Base-by-base conservation (phyloP, 331 rosid genomes). In the Quercus phellos region DNA sequence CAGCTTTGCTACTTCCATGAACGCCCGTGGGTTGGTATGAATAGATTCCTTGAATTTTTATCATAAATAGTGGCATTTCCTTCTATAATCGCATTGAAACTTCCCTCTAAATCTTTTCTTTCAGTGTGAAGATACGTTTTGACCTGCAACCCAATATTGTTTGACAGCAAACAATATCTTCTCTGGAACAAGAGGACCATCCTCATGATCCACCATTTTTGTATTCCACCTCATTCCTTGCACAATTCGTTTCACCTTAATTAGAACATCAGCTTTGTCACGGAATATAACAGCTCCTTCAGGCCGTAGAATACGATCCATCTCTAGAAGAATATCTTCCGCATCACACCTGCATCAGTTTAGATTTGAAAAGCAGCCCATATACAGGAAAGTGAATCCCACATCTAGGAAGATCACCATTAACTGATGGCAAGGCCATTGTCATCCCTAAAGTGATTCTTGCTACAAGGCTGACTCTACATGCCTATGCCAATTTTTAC, bases 251-350 rank as follows among this genome's bases (percentile, higher is more conserved):
- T 72, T 85, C 72, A 93, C 91, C 83, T 84, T 51, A 68, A 73
- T 78, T 7, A 93, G 83, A 70, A 88, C 88, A 68, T 85, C 84
- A 27, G 27, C 86, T 38, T 90, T 75, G 77, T 93, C 98, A 24
- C 96, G 92, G 73, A 93, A 64, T 82, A 93, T 89, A n/a, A 89
- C 94, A 4, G 98, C 86, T 74, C 98, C 98, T 85, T 93, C 98
- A 0, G 96, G 98, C 43, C 98, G 83, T 17, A 93, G 76, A 29
- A 93, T 93, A 0, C 97, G 90, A 77, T 93, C 97, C 93, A 93
- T 90, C 90, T 93, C 97, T 75, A 90, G 55, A 63, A 93, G 88
- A 76, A 93, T 90, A 77, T 93, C 90, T 76, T 86, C 93, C n/a
- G 77, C 77, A 64, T 60, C 76, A 42, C 97, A 93, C 87, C 96